Percentiles rank a stretch among this genome's conserved stretches.
Conservation (phyloP, 352 stramenopile genomes). For the Albugo candida region DNA sequence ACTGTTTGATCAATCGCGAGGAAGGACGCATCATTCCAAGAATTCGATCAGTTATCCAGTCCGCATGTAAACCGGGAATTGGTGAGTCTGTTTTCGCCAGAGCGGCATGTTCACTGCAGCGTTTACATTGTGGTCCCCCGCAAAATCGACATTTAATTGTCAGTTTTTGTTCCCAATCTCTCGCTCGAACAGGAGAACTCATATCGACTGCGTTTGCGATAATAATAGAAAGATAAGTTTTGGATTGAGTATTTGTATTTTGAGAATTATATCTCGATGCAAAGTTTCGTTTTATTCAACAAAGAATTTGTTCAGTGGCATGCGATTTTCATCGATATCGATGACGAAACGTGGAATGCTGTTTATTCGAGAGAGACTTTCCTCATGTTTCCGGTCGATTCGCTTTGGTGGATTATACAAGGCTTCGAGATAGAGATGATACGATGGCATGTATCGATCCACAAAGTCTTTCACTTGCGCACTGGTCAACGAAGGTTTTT, state of each 20-base stretch:
- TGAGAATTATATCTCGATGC: too few species aligned
- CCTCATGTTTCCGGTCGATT: not conserved
- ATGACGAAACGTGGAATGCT: conserved; percentile 30
- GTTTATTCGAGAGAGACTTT: conserved; percentile 9
- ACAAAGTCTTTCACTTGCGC: conserved; percentile 69
- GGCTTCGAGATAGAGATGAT: conserved; percentile 36
- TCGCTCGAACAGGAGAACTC: conserved; percentile 48
- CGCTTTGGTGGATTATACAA: conserved; percentile 36
- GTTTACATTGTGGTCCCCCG: conserved; percentile 69
- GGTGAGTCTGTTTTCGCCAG: conserved; percentile 52
- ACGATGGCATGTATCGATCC: conserved; percentile 73
- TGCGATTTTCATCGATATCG: conserved; percentile 24
- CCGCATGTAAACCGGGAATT: conserved; percentile 60
- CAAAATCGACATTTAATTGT: conserved; percentile 75
- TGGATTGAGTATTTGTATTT: too few species aligned
- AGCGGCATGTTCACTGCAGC: conserved; percentile 62
- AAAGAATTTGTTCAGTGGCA: conserved; percentile 9
- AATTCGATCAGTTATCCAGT: conserved; percentile 73
- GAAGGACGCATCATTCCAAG: conserved; percentile 82
- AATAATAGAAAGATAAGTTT: too few species aligned
- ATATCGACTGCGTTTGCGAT: conserved; percentile 15
- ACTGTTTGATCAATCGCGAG: conserved; percentile 60
- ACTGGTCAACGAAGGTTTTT: conserved; percentile 36
- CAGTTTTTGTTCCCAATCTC: conserved; percentile 65
- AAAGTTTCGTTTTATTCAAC: too few species aligned